Evolutionary conservation across 495 filamentous ascomycete genomes (phyloP).

Genomic region (Pyronema omphalodes): DNA sequence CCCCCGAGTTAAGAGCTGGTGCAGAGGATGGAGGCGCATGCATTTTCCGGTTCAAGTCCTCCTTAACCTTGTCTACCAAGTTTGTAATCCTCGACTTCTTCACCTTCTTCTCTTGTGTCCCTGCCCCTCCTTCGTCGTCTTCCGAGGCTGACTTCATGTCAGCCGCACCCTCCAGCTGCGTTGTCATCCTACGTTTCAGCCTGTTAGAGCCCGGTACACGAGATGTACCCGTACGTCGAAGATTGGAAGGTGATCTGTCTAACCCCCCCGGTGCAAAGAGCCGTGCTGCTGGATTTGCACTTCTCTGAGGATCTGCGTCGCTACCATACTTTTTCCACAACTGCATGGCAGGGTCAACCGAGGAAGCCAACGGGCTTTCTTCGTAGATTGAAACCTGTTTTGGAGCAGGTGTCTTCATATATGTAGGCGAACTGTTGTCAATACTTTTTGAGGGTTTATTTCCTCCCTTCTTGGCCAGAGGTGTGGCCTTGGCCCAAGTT

Average conservation of each 20-base stretch:
- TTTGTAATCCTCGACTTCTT: slow-evolving; percentile 4
- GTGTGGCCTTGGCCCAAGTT: not conserved
- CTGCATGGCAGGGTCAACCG: slow-evolving; percentile 64
- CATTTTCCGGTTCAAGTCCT: slow-evolving; percentile 27
- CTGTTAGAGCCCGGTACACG: not conserved
- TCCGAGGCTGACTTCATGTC: slow-evolving; percentile 29
- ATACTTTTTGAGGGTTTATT: not conserved
- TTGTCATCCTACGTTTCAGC: slow-evolving; percentile 33
- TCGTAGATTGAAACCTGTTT: slow-evolving; percentile 33
- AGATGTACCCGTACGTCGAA: slow-evolving; percentile 20
- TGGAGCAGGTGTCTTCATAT: slow-evolving; percentile 31
- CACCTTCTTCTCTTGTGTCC: not conserved
- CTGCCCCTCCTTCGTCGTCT: slow-evolving; percentile 23
- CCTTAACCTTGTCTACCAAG: slow-evolving; percentile 49
- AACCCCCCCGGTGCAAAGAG: slow-evolving; percentile 15
- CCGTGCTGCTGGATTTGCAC: slow-evolving; percentile 16
- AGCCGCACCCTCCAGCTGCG: slow-evolving; percentile 30
- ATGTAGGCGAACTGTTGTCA: slow-evolving; percentile 35
- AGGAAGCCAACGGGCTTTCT: slow-evolving; percentile 48
- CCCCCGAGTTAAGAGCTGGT: slow-evolving; percentile 20
- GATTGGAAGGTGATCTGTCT: slow-evolving; percentile 11
- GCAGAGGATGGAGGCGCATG: slow-evolving; percentile 35
- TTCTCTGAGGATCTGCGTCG: slow-evolving; percentile 5
- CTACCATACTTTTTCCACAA: slow-evolving; percentile 40
- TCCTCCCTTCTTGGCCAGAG: not conserved